A percentile compares a stretch with the other conserved stretches of the same genome.
Evolutionary conservation across 2,329 filamentous ascomycete species (phyloP).

Genomic region (Botrytis fabae): DNA sequence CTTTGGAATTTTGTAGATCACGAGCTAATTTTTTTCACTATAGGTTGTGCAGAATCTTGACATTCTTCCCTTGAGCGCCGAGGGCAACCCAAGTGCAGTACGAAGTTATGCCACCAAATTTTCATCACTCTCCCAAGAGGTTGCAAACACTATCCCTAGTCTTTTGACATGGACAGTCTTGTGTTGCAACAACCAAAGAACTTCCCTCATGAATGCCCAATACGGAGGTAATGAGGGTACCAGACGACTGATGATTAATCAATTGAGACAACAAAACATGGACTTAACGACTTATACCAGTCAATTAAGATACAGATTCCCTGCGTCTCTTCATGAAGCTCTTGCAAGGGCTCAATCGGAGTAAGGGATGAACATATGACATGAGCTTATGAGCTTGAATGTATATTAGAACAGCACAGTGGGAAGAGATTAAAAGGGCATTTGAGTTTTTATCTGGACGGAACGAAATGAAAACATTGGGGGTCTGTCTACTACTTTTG

Average conservation of each 20-base stretch:
- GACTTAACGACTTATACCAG: constrained; percentile 94
- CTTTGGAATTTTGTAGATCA: constrained; percentile 18
- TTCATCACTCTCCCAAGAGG: constrained; percentile 71
- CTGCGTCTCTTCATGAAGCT: constrained; percentile 83
- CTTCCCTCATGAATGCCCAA: constrained; percentile 65
- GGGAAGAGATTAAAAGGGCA: neutral
- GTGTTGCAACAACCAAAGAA: constrained; percentile 77
- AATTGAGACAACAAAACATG: constrained; percentile 76
- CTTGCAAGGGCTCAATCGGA: constrained; percentile 65
- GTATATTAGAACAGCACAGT: constrained; percentile 11
- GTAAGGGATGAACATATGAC: constrained; percentile 22
- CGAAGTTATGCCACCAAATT: constrained; percentile 81
- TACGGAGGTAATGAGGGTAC: constrained; percentile 74
- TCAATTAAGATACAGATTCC: constrained; percentile 86
- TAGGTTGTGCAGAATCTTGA: constrained; percentile 73
- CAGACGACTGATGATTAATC: constrained; percentile 63
- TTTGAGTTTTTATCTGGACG: constrained; percentile 17
- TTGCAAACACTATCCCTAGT: constrained; percentile 87
- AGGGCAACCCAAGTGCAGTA: constrained; percentile 75
- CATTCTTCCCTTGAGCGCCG: constrained; percentile 76
- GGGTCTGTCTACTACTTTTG: constrained; percentile 5
- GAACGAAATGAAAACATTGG: neutral
- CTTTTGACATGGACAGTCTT: constrained; percentile 92
- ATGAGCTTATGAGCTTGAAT: constrained; percentile 6
- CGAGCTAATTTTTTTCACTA: constrained; percentile 30